A percentile compares a stretch with the other conserved stretches of the same genome.
These are phyloP conservation scores for Dillenia suffruticosa DNA, from an alignment of 164 flowering plant species.

Conservation along the genomic window DNA sequence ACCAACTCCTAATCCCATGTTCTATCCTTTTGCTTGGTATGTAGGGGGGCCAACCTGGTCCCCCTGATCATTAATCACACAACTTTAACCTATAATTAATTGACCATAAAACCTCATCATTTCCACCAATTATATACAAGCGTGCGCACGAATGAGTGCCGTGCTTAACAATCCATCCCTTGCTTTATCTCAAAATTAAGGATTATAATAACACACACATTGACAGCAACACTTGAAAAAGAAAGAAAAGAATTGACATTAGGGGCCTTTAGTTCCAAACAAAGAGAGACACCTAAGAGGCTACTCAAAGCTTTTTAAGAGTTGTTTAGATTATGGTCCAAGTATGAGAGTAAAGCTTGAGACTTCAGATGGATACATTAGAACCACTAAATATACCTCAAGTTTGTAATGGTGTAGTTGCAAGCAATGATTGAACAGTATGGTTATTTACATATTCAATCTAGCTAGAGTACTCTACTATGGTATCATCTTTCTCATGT, in stretches of 20 bases:
- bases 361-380: no score
- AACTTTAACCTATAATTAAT: background rate
- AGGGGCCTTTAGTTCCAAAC: background rate
- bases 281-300: no score
- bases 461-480: no score
- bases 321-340: background rate
- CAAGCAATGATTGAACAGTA: no score
- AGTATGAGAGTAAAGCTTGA: no score
- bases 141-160: conserved; percentile 20
- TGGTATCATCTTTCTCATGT: background rate
- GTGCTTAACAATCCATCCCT: conserved; percentile 22
- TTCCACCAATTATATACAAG: conserved; percentile 12
- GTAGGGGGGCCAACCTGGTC: conserved; percentile 15
- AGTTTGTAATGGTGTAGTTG: no score
- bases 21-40: conserved; percentile 16
- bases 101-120: conserved; percentile 3
- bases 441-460: no score
- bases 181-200: conserved; percentile 8
- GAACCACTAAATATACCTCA: no score
- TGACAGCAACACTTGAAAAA: background rate
- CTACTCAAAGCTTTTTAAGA: background rate
- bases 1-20: background rate
- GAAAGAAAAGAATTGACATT: background rate
- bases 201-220: conserved; percentile 1
- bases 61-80: conserved; percentile 7